These are phyloP conservation scores for Zymoseptoria passerinii DNA, from an alignment of 2,329 filamentous ascomycete species.

Conservation along the genomic window DNA sequence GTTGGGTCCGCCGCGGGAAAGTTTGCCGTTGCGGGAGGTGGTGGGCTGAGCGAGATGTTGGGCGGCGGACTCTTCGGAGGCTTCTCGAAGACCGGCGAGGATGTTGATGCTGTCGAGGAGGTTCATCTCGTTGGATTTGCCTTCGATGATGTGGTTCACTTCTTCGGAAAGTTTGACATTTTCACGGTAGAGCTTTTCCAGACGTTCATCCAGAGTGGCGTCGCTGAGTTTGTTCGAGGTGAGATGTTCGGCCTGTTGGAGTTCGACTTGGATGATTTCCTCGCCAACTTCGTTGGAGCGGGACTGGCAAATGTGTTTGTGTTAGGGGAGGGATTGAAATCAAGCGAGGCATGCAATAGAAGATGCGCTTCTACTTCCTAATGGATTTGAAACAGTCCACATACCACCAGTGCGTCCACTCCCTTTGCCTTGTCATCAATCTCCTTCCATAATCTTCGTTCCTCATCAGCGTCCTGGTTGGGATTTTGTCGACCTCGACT, in stretches of 20 bases:
- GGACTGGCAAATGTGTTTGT: slow-evolving; percentile 1
- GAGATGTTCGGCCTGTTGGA: slow-evolving; percentile 27
- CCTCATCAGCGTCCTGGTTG: slow-evolving; percentile 44
- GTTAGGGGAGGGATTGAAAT: neutral
- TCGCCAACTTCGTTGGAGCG: slow-evolving; percentile 28
- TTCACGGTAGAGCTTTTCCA: slow-evolving; percentile 40
- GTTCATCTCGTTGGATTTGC: slow-evolving; percentile 36
- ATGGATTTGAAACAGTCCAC: slow-evolving; percentile 13
- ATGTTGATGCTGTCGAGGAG: slow-evolving; percentile 37
- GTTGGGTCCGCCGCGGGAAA: slow-evolving; percentile 10
- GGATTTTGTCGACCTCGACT: slow-evolving; percentile 38
- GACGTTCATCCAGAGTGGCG: slow-evolving; percentile 36
- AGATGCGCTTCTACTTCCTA: neutral
- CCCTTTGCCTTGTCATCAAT: slow-evolving; percentile 39
- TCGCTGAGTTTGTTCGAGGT: slow-evolving; percentile 24
- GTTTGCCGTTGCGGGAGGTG: slow-evolving; percentile 19
- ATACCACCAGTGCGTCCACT: slow-evolving; percentile 41
- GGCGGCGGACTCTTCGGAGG: slow-evolving; percentile 36
- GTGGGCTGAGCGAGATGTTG: slow-evolving; percentile 23
- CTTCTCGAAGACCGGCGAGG: slow-evolving; percentile 40
- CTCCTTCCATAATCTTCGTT: slow-evolving; percentile 42
- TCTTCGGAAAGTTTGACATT: slow-evolving; percentile 42
- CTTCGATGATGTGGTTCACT: slow-evolving; percentile 36
- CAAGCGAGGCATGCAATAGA: no score
- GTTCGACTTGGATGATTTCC: slow-evolving; percentile 32